phyloP scores from a whole-genome alignment of 306 rosid species.

The Delonix regia region DNA sequence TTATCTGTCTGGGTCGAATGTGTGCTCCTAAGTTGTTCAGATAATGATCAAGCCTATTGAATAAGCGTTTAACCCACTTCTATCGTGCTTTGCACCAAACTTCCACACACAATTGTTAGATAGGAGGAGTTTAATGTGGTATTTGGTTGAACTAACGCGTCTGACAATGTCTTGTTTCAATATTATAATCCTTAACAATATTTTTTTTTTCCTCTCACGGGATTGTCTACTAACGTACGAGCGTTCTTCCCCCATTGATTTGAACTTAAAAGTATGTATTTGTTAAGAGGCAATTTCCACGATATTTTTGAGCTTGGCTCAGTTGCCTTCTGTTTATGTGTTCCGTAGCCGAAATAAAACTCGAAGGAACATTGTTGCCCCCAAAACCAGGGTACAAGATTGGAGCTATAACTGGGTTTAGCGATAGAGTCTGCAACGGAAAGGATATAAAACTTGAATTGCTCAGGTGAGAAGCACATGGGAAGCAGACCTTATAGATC shows the following conservation, averaged over 20 bases:
- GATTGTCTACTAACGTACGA: constrained; percentile 3
- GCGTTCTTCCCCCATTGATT: neutral
- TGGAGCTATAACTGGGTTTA: too few relatives aligned
- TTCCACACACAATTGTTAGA: constrained; percentile 31
- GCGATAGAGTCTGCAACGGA: too few relatives aligned
- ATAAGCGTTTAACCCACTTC: constrained; percentile 31
- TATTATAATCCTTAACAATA: constrained; percentile 36
- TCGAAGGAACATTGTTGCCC: too few relatives aligned
- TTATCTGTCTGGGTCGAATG: neutral
- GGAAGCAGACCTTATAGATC: too few relatives aligned
- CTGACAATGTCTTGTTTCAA: constrained; percentile 29
- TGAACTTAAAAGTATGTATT: neutral
- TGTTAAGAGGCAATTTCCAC: neutral
- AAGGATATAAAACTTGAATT: too few relatives aligned
- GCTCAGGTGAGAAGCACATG: too few relatives aligned
- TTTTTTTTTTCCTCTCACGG: constrained; percentile 36
- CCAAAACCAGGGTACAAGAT: too few relatives aligned
- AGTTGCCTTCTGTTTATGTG: too few relatives aligned
- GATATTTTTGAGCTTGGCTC: neutral
- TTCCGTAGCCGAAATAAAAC: too few relatives aligned
- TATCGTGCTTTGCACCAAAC: constrained; percentile 32
- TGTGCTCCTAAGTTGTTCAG: neutral
- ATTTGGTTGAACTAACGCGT: constrained; percentile 55
- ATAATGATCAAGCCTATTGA: constrained; percentile 41
- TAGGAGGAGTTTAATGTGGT: constrained; percentile 50